Conservation (phyloP, 169 alveolate genomes). For the Eimeria mitis region DNA sequence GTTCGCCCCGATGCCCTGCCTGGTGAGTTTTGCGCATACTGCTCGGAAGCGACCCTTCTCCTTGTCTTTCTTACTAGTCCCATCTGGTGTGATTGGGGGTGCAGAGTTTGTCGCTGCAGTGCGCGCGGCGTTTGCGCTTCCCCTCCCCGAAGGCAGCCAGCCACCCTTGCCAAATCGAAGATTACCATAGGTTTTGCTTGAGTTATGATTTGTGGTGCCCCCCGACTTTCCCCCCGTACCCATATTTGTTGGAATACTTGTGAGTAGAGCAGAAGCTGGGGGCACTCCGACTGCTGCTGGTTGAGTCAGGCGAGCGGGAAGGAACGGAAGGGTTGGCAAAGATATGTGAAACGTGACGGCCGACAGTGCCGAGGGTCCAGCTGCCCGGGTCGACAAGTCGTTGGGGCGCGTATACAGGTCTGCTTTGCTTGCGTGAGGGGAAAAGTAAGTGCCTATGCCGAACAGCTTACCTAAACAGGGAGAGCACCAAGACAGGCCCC, state of each 20-base stretch:
- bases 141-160: constrained; percentile 27
- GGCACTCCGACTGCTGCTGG: constrained; percentile 13
- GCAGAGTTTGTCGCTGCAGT: background rate
- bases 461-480: constrained; percentile 71
- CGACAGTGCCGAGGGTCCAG: constrained; percentile 25
- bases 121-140: constrained; percentile 10
- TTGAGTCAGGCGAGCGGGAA: background rate
- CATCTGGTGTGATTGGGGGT: background rate
- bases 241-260: constrained; percentile 1
- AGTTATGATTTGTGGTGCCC: background rate
- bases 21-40: constrained; percentile 51
- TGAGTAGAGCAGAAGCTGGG: constrained; percentile 1
- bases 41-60: constrained; percentile 60
- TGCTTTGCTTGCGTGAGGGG: constrained; percentile 81
- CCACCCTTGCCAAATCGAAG: constrained; percentile 30
- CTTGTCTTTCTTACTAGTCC: constrained; percentile 19
- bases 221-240: constrained; percentile 7
- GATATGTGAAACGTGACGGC: constrained; percentile 41
- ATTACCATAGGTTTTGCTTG: background rate
- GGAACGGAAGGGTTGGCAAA: constrained; percentile 35
- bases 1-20: constrained; percentile 11
- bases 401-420: constrained; percentile 78
- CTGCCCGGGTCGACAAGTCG: background rate
- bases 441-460: constrained; percentile 81
- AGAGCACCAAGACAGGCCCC: background rate